Percentiles rank a stretch among this genome's conserved stretches.
Conservation (phyloP, 2,329 filamentous ascomycete species). For the Stachybotrys echinatus region DNA sequence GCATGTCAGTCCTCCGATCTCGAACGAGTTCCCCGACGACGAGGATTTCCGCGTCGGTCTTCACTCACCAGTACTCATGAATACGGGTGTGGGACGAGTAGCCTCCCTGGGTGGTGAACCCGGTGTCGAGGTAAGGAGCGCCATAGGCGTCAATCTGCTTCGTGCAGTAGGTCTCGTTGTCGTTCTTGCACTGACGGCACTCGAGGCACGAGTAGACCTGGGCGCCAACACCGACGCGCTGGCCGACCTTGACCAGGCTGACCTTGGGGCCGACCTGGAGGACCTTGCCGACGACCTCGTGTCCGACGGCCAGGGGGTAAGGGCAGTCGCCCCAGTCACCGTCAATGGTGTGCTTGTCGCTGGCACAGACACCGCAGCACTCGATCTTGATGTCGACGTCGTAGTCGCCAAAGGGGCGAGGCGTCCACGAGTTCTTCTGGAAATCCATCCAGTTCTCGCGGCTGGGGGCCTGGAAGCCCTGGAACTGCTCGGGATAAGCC, state of each 20-base stretch:
- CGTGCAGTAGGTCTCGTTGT: conserved; percentile 35
- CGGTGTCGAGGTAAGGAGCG: conserved; percentile 41
- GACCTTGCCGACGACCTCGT: conserved; percentile 68
- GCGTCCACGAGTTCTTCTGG: conserved; percentile 69
- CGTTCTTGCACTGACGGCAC: conserved; percentile 32
- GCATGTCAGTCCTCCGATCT: conserved; percentile 4
- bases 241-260: conserved; percentile 45
- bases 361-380: conserved; percentile 71
- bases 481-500: conserved; percentile 54
- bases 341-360: conserved; percentile 65
- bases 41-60: conserved; percentile 11
- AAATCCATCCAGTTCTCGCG: conserved; percentile 53
- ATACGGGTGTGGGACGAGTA: conserved; percentile 31
- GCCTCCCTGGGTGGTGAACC: conserved; percentile 56
- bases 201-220: conserved; percentile 48
- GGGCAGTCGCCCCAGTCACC: conserved; percentile 62
- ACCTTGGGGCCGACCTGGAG: conserved; percentile 55
- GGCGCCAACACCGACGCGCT: conserved; percentile 55
- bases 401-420: conserved; percentile 81
- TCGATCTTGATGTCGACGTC: conserved; percentile 87
- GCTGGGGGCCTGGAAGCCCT: conserved; percentile 54
- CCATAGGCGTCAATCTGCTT: conserved; percentile 43
- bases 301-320: conserved; percentile 62
- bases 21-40: not conserved
- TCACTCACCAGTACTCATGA: conserved; percentile 37